Evolutionary conservation across 331 rosid species (phyloP), one percentile per base, ranked within the genome.

Genomic region (Ulmus americana): DNA sequence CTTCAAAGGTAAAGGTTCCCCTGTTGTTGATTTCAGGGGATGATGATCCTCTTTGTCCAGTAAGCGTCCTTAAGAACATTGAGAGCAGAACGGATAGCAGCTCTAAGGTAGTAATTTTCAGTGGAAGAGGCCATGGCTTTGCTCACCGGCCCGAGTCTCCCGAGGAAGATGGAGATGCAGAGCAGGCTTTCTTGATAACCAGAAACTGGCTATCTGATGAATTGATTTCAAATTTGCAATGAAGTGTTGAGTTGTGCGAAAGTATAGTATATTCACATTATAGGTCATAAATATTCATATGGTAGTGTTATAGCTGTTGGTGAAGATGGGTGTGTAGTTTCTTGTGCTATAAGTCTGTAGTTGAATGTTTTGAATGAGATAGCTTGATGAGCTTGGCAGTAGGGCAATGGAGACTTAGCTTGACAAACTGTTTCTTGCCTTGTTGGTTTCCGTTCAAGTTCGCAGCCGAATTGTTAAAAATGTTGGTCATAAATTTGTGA

Each of bases 131-230:
- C 54, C 95, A 90, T 50, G 88, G 86, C 67, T 90, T 90, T 74
- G 95, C 71, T 1, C 95, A 90, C 83, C 70, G 88, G 9, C 92
- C 97, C 40, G 77, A 57, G 69, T 83, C 95, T 41, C 80, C 83
- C 4, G 90, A 87, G 55, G 95, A 90, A 65, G 95, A 90, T 75
- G 83, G 44, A 28, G 95, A 90, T 79, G 97, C 97, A 51, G 97
- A 90, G 72, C 72, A 62, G 68, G 97, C 88, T 42, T 90, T 78
- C 71, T 58, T 63, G 65, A 68, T 79, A 13, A 70, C 83, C 82
- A 87, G 80, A 83, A 86, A 90, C 68, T 87, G 95, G 95, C 57
- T 87, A 10, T 18, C 74, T 68, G 81, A 84, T 45, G 77, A 74
- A 49, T 80, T 83, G 78, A 66, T 59, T 28, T 28, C 35, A 28